Conservation (phyloP, 305 asterid species). For the Fraxinus sp. region DNA sequence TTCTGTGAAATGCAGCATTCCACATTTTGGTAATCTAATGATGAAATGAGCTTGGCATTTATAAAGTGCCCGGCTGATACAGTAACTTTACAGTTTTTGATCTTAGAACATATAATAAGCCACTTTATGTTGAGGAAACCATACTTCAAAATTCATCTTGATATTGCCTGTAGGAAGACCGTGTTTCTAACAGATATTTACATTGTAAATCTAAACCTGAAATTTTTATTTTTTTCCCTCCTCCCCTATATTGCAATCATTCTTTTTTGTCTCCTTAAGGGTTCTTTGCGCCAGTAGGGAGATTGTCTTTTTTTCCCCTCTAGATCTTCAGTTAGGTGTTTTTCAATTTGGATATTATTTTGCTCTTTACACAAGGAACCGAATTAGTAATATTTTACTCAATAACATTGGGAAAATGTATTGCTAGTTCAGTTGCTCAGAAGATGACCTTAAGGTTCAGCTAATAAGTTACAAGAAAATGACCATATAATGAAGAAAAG, state of each 20-base stretch:
- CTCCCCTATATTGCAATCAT: neutral
- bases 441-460: neutral
- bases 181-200: too few species aligned
- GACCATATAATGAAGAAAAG: neutral
- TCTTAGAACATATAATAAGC: neutral
- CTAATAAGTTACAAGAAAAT: neutral
- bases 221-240: neutral
- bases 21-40: neutral
- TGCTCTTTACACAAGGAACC: neutral
- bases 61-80: neutral
- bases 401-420: neutral
- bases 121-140: neutral
- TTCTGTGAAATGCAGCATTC: neutral
- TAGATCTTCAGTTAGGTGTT: neutral
- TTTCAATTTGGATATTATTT: neutral
- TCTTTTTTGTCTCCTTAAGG: neutral
- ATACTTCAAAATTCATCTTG: neutral
- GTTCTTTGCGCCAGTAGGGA: neutral
- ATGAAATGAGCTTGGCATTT: neutral
- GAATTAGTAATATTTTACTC: neutral
- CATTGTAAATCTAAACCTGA: too few species aligned
- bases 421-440: neutral
- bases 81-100: neutral
- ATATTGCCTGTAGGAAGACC: neutral
- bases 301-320: neutral